Percentiles rank a stretch among this genome's conserved stretches.
phyloP scores from a whole-genome alignment of 2,329 filamentous ascomycete species.

The Colletotrichum costaricense region DNA sequence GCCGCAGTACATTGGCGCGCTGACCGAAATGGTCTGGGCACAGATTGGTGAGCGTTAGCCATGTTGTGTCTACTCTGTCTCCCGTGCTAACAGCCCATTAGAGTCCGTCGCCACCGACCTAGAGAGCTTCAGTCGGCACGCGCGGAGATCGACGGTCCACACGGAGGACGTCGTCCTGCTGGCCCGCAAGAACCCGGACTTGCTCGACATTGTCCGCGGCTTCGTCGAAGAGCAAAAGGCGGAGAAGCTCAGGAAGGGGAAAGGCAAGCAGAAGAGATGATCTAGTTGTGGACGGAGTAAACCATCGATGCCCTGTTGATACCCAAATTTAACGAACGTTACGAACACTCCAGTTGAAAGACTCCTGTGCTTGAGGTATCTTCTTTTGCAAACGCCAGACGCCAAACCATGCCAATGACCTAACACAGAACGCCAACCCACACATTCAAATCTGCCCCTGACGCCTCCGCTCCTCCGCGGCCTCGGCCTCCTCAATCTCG shows the following conservation, averaged over 20 bases:
- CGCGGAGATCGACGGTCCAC: constrained; percentile 81
- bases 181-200: constrained; percentile 85
- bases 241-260: constrained; percentile 42
- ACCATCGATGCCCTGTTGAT: constrained; percentile 7
- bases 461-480: constrained; percentile 22
- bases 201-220: constrained; percentile 79
- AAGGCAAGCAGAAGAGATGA: constrained; percentile 24
- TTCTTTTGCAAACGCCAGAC: neutral
- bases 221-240: constrained; percentile 72
- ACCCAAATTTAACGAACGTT: constrained; percentile 8
- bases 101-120: constrained; percentile 68
- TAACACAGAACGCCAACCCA: neutral
- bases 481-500: constrained; percentile 44
- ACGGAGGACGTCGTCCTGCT: constrained; percentile 91
- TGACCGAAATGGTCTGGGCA: constrained; percentile 88
- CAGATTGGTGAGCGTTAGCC: constrained; percentile 68
- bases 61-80: neutral
- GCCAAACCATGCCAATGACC: neutral
- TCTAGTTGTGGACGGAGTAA: neutral
- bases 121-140: constrained; percentile 76
- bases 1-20: constrained; percentile 87
- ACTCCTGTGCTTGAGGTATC: constrained; percentile 1
- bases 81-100: constrained; percentile 39
- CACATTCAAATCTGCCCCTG: neutral
- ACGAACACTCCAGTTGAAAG: neutral